Conservation (phyloP, 495 filamentous ascomycete species). For the Astrocystis sublimbata region DNA sequence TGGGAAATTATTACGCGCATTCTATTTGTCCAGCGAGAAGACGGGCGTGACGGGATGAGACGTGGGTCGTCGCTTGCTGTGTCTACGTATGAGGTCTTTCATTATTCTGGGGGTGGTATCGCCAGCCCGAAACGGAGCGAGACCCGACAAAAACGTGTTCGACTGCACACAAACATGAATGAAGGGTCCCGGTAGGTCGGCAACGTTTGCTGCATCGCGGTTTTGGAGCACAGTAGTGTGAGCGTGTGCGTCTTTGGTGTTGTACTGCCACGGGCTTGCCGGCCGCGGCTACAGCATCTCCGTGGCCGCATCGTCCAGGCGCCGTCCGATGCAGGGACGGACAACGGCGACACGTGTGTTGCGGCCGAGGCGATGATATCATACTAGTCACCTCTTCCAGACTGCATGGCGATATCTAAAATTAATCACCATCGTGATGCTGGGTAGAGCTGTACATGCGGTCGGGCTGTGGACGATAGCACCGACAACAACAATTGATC, state of each 20-base stretch:
- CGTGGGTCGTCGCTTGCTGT: not conserved
- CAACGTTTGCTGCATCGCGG: not conserved
- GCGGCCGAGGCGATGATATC: not conserved
- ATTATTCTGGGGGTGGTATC: constrained; percentile 3
- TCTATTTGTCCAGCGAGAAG: not conserved
- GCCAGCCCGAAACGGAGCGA: constrained; percentile 5
- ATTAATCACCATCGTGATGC: too few relatives aligned
- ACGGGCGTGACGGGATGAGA: not conserved
- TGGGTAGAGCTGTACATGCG: too few relatives aligned
- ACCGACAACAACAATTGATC: not conserved
- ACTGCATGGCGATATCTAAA: too few relatives aligned
- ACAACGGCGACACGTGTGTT: not conserved
- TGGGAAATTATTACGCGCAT: constrained; percentile 11
- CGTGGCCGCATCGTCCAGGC: not conserved
- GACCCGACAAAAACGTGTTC: not conserved
- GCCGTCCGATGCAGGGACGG: not conserved
- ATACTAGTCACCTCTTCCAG: too few relatives aligned
- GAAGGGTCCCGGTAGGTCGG: not conserved
- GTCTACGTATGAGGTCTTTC: constrained; percentile 8
- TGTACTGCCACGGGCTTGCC: constrained; percentile 11
- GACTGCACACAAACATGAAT: too few relatives aligned
- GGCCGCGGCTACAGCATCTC: constrained; percentile 7
- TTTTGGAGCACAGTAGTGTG: not conserved
- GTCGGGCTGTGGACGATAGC: too few relatives aligned
- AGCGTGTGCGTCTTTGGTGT: too few relatives aligned